Base-by-base conservation (phyloP, 306 rosid genomes). In the Ochetophila trinervis region DNA sequence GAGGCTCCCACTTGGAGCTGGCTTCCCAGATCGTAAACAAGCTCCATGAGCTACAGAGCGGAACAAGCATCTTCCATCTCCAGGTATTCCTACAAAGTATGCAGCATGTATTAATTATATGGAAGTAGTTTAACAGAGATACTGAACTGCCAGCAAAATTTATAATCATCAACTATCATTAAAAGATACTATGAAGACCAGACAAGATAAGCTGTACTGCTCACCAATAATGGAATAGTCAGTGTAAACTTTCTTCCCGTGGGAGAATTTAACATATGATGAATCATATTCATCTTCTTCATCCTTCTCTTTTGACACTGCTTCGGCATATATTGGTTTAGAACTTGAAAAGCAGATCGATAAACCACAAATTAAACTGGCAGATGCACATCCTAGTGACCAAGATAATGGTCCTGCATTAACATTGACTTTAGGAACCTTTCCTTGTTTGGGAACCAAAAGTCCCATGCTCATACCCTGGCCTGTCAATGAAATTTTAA, bases 31-130 rank as follows among this genome's bases (percentile, higher is more conserved):
- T 68, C 85, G 84, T 63, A 87, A 62, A 69, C 90, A 84, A 72
- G 97, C 97, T 44, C 94, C 94, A 37, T 83, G 94, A 74, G 98
- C 88, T 52, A 93, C 89, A 18, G 98, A 87, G 54, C 95, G 87
- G 74, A 93, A 93, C 84, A 93, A 67, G 72, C 98, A 93, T 73
- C 98, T 82, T 53, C 98, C 98, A 70, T 89, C 98, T 57, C 98
- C 98, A 11, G 97, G 98, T 76, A 89, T 89, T 79, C 98, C 98
- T 93, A 81, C 58, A 58, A 54, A 67, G 71, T 37, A 72, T 20
- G 7, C 34, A 65, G 73, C 74, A 60, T 74, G 40, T 40, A 57
- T 45, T 21, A 47, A 15, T 21, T 42, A 35, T 11, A 40, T 10
- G 45, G 15, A 20, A 22, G 54, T 20, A 18, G 57, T 30, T 63